Base-by-base conservation (phyloP, 306 rosid species). In the Vicia faba region DNA sequence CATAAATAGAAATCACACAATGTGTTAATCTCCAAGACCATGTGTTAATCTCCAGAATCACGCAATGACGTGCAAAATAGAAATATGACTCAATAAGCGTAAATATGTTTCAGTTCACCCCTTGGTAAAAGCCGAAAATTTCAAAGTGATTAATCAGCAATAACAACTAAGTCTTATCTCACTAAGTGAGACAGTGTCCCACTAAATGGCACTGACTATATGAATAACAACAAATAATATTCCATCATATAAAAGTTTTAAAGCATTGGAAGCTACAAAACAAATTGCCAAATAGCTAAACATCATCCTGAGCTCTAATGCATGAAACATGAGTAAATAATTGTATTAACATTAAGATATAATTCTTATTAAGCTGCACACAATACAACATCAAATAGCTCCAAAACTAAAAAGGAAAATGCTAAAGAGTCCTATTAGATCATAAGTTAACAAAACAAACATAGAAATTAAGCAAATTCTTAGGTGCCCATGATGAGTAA, bases 351-450 rank as follows among this genome's bases (percentile, higher is more conserved):
- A 25, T 2, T 0, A 25, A 15, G 36, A 70, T 3, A 31, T 7
- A 49, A 44, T 45, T 11, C 6, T 23, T 36, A 11, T 7, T 20
- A 28, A 48, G 6, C 53, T 23, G 13, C 39, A 4, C 8, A n/a
- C 49, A n/a, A 6, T 25, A 19, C 12, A 69, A 16, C n/a, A 5
- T 49, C 13, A 48, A 43, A 57, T 18, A 70, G 56, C 59, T 53
- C 33, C 39, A 26, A 11, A 58, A 58, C 23, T 4, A 11, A 11
- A 41, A 41, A 28, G 31, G 4, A 28, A 28, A 28, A 28, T 28
- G 31, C 31, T 4, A 28, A 3, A 28, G 31, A 28, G 0, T 28
- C 1, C 31, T 28, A 28, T 28, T 28, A 28, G 31, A 4, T 28
- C 5, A 28, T 28, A 28, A 0, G 4, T 28, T 0, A 28, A 3